Percentiles rank a stretch among this genome's conserved stretches.
phyloP scores from a whole-genome alignment of 306 rosid species.

The Corylus avellana region DNA sequence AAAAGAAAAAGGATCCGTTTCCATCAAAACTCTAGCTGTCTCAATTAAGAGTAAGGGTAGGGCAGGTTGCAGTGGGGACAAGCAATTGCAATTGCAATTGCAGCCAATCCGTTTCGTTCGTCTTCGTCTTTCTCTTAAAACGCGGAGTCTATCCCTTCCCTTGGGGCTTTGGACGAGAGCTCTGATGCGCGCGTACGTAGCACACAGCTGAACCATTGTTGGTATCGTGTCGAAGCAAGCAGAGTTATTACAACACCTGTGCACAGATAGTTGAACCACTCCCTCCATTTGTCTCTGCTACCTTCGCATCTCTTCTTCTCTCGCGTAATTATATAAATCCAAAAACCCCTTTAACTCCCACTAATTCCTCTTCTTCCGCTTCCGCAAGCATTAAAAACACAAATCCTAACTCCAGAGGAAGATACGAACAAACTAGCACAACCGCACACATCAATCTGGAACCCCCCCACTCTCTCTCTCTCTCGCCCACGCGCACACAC shows the following conservation, averaged over 20 bases:
- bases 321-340: not conserved
- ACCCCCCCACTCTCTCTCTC: not conserved
- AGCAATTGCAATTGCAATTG: too few species aligned
- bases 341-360: not conserved
- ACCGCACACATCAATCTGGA: not conserved
- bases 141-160: too few species aligned
- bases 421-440: not conserved
- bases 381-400: not conserved
- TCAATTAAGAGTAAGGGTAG: too few species aligned
- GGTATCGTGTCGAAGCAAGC: not conserved
- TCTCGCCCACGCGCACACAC: too few species aligned
- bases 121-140: too few species aligned
- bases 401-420: not conserved
- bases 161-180: too few species aligned
- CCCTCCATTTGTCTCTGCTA: not conserved
- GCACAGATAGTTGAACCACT: not conserved
- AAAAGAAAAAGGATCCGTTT: too few species aligned
- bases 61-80: too few species aligned
- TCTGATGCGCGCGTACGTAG: too few species aligned
- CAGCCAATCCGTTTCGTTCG: too few species aligned
- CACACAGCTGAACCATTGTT: not conserved
- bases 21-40: too few species aligned
- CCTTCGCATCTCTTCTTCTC: not conserved
- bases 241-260: not conserved
- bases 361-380: constrained; percentile 5